A percentile compares a stretch with the other conserved stretches of the same genome.
These are phyloP conservation scores for Chloropicon primus DNA, from an alignment of 139 green algal genomes.

Conservation along the genomic window DNA sequence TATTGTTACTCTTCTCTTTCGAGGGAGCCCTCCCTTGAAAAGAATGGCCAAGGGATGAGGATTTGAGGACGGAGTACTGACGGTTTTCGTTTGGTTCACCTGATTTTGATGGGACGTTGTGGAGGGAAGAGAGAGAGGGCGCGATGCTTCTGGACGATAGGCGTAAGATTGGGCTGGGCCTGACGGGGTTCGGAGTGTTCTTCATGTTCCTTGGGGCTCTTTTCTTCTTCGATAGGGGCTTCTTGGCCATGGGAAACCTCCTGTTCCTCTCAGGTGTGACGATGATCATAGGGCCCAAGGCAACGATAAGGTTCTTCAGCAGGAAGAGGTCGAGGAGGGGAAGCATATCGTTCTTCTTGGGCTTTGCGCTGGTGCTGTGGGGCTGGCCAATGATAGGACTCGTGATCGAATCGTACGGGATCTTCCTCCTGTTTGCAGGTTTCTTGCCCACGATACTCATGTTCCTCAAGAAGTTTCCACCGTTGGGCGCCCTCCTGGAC, in stretches of 20 bases:
- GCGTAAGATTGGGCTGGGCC: conserved; percentile 81
- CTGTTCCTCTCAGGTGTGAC: conserved; percentile 79
- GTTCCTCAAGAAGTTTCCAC: conserved; percentile 51
- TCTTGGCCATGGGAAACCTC: conserved; percentile 94
- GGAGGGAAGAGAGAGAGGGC: too few species aligned
- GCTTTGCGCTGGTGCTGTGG: conserved; percentile 60
- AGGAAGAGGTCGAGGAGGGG: conserved; percentile 72
- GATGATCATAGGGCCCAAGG: conserved; percentile 72
- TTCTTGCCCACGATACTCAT: conserved; percentile 86
- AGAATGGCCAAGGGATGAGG: too few species aligned
- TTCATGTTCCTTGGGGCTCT: conserved; percentile 88
- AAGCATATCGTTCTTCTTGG: conserved; percentile 56
- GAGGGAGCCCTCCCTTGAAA: too few species aligned
- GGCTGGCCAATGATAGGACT: conserved; percentile 69
- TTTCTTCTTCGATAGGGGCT: conserved; percentile 88
- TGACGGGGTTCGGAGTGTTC: conserved; percentile 81
- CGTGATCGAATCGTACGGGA: background rate
- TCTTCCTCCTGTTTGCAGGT: conserved; percentile 19
- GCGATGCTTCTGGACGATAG: background rate
- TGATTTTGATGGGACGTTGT: too few species aligned
- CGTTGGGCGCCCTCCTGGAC: conserved; percentile 5
- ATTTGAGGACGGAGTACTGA: too few species aligned
- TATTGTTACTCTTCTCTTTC: too few species aligned
- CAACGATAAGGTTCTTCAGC: conserved; percentile 78
- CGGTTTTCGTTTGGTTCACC: too few species aligned